Conservation (phyloP, 257 asterid species). For the Solanum rostratum region DNA sequence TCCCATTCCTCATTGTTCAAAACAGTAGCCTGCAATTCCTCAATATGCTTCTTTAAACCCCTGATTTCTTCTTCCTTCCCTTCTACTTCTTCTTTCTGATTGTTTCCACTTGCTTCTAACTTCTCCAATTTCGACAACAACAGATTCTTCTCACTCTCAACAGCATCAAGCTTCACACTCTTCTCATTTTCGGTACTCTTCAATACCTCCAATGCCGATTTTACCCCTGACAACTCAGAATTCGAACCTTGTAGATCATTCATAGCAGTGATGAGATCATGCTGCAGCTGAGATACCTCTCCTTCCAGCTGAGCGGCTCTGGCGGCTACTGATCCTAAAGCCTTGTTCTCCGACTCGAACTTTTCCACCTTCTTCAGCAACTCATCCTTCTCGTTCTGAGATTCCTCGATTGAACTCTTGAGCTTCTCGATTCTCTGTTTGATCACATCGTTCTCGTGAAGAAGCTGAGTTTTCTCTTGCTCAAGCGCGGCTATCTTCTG, state of each 20-base stretch:
- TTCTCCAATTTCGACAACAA: slow-evolving; percentile 25
- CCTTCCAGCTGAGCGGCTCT: slow-evolving; percentile 57
- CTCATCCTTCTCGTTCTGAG: slow-evolving; percentile 21
- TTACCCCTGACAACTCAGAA: slow-evolving; percentile 23
- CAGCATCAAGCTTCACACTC: slow-evolving; percentile 28
- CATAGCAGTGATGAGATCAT: slow-evolving; percentile 41
- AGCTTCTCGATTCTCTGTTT: slow-evolving; percentile 31
- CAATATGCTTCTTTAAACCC: slow-evolving; percentile 24
- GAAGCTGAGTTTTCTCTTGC: slow-evolving; percentile 30
- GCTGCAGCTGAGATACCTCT: slow-evolving; percentile 51
- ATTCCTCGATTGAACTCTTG: slow-evolving; percentile 24
- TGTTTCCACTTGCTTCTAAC: slow-evolving; percentile 12
- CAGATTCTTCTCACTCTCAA: slow-evolving; percentile 39
- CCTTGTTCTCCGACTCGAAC: slow-evolving; percentile 24
- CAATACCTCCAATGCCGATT: slow-evolving; percentile 26
- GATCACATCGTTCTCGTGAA: slow-evolving; percentile 26
- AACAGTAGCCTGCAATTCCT: slow-evolving; percentile 27
- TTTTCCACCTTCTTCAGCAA: slow-evolving; percentile 19
- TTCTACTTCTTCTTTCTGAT: slow-evolving; percentile 25
- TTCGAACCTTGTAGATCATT: slow-evolving; percentile 34
- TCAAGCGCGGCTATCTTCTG: slow-evolving; percentile 32
- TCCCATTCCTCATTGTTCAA: slow-evolving; percentile 23
- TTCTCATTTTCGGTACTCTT: slow-evolving; percentile 32
- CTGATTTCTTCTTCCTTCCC: slow-evolving; percentile 34
- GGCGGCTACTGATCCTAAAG: slow-evolving; percentile 34